Conservation (phyloP, 2,329 filamentous ascomycete species). For the Claviceps arundinis region DNA sequence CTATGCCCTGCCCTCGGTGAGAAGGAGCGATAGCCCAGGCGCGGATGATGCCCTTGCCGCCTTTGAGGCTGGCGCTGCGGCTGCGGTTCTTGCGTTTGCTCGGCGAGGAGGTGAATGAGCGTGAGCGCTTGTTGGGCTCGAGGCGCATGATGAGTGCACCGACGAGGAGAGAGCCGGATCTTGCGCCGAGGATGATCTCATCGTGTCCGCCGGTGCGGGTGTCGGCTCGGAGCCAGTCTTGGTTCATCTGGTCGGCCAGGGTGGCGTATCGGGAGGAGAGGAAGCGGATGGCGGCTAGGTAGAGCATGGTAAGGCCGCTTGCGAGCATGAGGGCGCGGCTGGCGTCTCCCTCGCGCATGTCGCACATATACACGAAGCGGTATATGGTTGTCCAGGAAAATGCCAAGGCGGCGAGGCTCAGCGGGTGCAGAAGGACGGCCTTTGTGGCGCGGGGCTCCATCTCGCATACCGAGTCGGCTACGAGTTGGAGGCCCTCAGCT, state of each 20-base stretch:
- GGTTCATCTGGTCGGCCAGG: slow-evolving; percentile 46
- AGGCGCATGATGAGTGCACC: slow-evolving; percentile 58
- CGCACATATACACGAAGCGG: slow-evolving; percentile 30
- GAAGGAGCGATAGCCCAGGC: slow-evolving; percentile 67
- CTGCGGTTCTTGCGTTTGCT: slow-evolving; percentile 22
- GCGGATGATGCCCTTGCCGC: slow-evolving; percentile 57
- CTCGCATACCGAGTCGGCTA: slow-evolving; percentile 72
- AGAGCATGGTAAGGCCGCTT: slow-evolving; percentile 49
- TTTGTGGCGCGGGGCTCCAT: slow-evolving; percentile 57
- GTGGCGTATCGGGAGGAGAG: slow-evolving; percentile 48
- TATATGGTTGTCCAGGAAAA: slow-evolving; percentile 30
- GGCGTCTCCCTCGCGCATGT: slow-evolving; percentile 28
- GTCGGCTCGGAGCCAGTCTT: slow-evolving; percentile 42
- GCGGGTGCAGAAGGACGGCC: slow-evolving; percentile 50
- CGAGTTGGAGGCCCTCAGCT: slow-evolving; percentile 53
- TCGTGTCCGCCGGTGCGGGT: slow-evolving; percentile 28
- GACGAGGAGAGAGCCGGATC: slow-evolving; percentile 55
- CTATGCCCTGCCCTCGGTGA: slow-evolving; percentile 61
- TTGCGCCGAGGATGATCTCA: slow-evolving; percentile 51
- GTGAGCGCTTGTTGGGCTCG: slow-evolving; percentile 27
- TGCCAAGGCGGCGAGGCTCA: slow-evolving; percentile 35
- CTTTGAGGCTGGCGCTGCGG: slow-evolving; percentile 29
- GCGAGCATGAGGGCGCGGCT: slow-evolving; percentile 43
- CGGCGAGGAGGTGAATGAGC: slow-evolving; percentile 9
- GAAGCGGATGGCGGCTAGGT: slow-evolving; percentile 48